Evolutionary conservation across 345 rosid species (phyloP), one percentile per base, ranked within the genome.

Genomic region (Rhizophora mangle): DNA sequence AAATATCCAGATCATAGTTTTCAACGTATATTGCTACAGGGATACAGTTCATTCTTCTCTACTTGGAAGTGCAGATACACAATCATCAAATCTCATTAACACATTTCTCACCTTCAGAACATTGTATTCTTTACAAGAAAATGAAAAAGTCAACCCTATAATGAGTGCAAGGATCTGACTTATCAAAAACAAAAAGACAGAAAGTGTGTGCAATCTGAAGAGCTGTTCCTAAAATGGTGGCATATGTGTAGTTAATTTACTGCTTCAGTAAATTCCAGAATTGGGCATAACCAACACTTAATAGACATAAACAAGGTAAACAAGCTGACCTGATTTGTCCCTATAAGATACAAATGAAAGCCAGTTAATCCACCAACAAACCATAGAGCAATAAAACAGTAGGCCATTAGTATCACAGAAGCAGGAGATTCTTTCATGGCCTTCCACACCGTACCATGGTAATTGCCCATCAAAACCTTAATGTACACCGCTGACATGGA

Each of bases 341-440:
- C 84, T 21, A 92, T 90, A 68, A 95, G 96, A 81, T 95, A 92
- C 68, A 85, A 80, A 80, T 95, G 99, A 78, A 92, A 92, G 65
- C 96, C 97, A 6, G 97, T 88, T 59, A 95, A 93, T 34, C 99
- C 97, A 69, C 96, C 93, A 62, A 95, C 99, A 83, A 92, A 92
- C 97, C 99, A 95, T 47, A 95, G 82, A 8, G 91, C 67, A 61
- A 92, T 83, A 79, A 92, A 95, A 81, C 96, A 87, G 74, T 92
- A 92, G 58, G 74, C 84, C 96, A 95, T 92, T 61, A 95, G 80
- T 57, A 87, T 30, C 20, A 92, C 92, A 56, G 97, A 86, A 60
- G 91, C 87, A 62, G 97, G 97, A 57, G 99, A 92, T 77, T 84
- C 89, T 79, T 82, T 79, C 96, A 95, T 88, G 8, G 99, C 93